Evolutionary conservation across 2,329 filamentous ascomycete genomes (phyloP).

Genomic region (Coleophoma eucalyptorum): DNA sequence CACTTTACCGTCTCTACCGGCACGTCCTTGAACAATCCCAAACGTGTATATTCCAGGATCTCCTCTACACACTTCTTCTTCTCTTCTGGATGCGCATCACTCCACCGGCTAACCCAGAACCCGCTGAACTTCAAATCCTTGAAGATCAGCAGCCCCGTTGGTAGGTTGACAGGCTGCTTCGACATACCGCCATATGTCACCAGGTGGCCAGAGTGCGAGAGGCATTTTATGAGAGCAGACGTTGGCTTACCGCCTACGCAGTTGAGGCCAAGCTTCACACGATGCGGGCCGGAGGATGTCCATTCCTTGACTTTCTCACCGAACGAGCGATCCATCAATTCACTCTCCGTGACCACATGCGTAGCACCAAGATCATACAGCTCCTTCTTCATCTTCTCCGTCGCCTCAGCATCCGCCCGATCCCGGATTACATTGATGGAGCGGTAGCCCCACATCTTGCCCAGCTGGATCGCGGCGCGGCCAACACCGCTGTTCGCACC

Average conservation of each 20-base stretch:
- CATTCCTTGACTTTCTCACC: slow-evolving; percentile 56
- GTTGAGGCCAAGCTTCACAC: slow-evolving; percentile 78
- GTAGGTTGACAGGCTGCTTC: slow-evolving; percentile 76
- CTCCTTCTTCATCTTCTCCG: slow-evolving; percentile 59
- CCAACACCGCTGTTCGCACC: slow-evolving; percentile 94
- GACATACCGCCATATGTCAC: slow-evolving; percentile 97
- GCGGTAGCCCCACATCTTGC: slow-evolving; percentile 78
- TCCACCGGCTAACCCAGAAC: slow-evolving; percentile 95
- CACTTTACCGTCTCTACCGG: slow-evolving; percentile 81
- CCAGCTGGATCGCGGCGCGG: slow-evolving; percentile 85
- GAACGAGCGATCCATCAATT: slow-evolving; percentile 41
- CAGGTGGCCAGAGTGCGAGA: slow-evolving; percentile 67
- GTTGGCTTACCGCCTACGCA: slow-evolving; percentile 90
- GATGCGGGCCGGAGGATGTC: slow-evolving; percentile 62
- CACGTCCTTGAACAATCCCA: slow-evolving; percentile 76
- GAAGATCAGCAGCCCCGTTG: slow-evolving; percentile 87
- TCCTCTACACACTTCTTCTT: slow-evolving; percentile 82
- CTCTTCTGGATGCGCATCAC: slow-evolving; percentile 65
- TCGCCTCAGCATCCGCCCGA: slow-evolving; percentile 60
- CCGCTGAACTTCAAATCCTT: slow-evolving; percentile 85
- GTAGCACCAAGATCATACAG: slow-evolving; percentile 53
- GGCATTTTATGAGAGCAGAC: slow-evolving; percentile 69
- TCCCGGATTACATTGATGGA: slow-evolving; percentile 87
- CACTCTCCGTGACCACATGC: slow-evolving; percentile 43
- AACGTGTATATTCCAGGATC: slow-evolving; percentile 70